Conservation (phyloP, 2,329 filamentous ascomycete species). For the Ceratocystis smalleyi region DNA sequence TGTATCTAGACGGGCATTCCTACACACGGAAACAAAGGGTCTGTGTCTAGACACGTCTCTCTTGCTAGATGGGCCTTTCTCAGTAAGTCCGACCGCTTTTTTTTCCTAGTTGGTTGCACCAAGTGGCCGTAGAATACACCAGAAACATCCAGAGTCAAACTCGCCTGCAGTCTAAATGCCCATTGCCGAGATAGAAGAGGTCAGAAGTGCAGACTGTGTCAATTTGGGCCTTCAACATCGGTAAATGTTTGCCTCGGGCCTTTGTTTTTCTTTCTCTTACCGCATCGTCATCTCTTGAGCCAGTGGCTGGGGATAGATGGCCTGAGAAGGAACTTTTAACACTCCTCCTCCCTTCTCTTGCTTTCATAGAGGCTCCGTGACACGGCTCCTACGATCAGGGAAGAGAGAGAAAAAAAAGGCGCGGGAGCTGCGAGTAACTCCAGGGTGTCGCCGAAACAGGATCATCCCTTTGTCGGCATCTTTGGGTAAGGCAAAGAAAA, state of each 20-base stretch:
- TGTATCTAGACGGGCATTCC: background rate
- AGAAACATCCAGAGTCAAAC: slow-evolving; percentile 4
- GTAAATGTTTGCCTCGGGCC: background rate
- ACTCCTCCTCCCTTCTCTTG: background rate
- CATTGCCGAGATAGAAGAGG: background rate
- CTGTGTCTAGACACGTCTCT: background rate
- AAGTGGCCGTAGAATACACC: background rate
- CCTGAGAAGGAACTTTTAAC: background rate
- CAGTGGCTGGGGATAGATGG: background rate
- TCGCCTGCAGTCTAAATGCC: background rate
- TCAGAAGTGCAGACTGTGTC: background rate
- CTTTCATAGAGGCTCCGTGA: background rate
- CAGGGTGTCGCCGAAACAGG: background rate
- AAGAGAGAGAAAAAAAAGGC: background rate
- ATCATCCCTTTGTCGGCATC: background rate
- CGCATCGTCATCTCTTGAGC: background rate
- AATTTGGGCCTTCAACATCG: background rate
- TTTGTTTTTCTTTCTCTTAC: background rate
- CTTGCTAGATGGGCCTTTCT: background rate
- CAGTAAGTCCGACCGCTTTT: background rate
- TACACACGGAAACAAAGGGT: no score
- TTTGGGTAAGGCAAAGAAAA: background rate
- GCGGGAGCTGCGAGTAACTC: background rate
- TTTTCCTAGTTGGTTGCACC: background rate
- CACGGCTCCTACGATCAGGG: background rate